These are phyloP conservation scores for Coemansia sp. DNA, from an alignment of 192 early-diverging fungal genomes.

Conservation along the genomic window DNA sequence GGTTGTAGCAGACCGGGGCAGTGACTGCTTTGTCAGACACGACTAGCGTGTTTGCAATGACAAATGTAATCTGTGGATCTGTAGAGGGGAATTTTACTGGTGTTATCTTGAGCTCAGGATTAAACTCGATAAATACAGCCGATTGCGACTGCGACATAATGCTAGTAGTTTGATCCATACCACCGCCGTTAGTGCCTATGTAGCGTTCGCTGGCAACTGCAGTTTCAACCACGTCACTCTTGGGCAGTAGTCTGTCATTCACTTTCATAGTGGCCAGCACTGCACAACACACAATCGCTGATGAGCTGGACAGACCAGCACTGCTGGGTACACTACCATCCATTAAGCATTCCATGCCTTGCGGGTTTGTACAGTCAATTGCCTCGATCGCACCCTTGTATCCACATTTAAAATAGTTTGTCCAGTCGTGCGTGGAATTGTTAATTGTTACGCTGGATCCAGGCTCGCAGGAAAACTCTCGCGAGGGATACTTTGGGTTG, in stretches of 20 bases:
- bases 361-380: constrained; percentile 10
- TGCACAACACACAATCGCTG: constrained; percentile 80
- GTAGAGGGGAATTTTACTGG: constrained; percentile 67
- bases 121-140: constrained; percentile 79
- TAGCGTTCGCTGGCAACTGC: constrained; percentile 82
- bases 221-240: constrained; percentile 53
- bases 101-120: constrained; percentile 64
- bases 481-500: constrained; percentile 33
- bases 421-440: constrained; percentile 71
- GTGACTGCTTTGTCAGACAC: constrained; percentile 84
- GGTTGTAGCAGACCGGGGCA: constrained; percentile 86
- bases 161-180: constrained; percentile 92
- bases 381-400: constrained; percentile 58
- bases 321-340: constrained; percentile 81
- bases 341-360: constrained; percentile 67
- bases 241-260: constrained; percentile 13
- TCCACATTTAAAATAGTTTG: constrained; percentile 91
- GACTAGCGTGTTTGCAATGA: constrained; percentile 87
- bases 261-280: constrained; percentile 8
- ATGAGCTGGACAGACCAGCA: constrained; percentile 81
- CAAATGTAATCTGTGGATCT: constrained; percentile 61
- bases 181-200: constrained; percentile 67
- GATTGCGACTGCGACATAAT: constrained; percentile 70
- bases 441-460: constrained; percentile 88
- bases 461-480: constrained; percentile 27